Percentiles rank a stretch among this genome's conserved stretches.
phyloP scores from a whole-genome alignment of 2,329 filamentous ascomycete species.

The Cercospora beticola region DNA sequence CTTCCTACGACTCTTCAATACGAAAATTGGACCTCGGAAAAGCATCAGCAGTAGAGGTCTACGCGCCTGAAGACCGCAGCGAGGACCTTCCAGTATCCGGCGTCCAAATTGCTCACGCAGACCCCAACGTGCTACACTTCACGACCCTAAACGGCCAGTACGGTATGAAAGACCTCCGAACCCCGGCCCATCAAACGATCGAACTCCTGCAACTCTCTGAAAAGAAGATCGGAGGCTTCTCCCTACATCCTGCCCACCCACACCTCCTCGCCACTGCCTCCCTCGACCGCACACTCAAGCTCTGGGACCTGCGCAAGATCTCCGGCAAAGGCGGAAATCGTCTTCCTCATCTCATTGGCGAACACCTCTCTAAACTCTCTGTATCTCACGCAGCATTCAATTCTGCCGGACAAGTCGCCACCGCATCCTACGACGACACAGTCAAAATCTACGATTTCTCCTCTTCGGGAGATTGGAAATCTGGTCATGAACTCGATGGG shows the following conservation, averaged over 20 bases:
- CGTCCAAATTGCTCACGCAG: conserved; percentile 70
- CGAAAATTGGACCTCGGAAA: conserved; percentile 81
- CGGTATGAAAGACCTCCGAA: conserved; percentile 76
- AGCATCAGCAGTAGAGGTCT: conserved; percentile 76
- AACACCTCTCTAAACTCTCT: conserved; percentile 78
- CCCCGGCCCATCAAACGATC: conserved; percentile 51
- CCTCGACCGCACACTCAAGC: conserved; percentile 80
- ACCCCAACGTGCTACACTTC: conserved; percentile 77
- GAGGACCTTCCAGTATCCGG: conserved; percentile 80
- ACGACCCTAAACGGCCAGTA: conserved; percentile 80
- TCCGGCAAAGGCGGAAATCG: conserved; percentile 58
- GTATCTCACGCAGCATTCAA: conserved; percentile 95
- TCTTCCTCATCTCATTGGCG: conserved; percentile 70
- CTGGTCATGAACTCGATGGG: conserved; percentile 50
- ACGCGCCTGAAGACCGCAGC: conserved; percentile 67
- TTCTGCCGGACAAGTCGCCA: conserved; percentile 78
- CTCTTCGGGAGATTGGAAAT: conserved; percentile 48
- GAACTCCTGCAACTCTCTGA: conserved; percentile 76
- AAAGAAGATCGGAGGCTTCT: conserved; percentile 95
- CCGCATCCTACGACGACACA: conserved; percentile 90
- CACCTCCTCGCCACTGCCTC: conserved; percentile 87
- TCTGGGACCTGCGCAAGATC: conserved; percentile 90
- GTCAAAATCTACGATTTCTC: conserved; percentile 86
- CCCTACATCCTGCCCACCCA: conserved; percentile 73
- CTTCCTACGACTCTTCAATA: conserved; percentile 91